A percentile compares a stretch with the other conserved stretches of the same genome.
These are phyloP conservation scores for Elaeis guineensis DNA, from an alignment of 176 grass and related monocot genomes.

Conservation along the genomic window DNA sequence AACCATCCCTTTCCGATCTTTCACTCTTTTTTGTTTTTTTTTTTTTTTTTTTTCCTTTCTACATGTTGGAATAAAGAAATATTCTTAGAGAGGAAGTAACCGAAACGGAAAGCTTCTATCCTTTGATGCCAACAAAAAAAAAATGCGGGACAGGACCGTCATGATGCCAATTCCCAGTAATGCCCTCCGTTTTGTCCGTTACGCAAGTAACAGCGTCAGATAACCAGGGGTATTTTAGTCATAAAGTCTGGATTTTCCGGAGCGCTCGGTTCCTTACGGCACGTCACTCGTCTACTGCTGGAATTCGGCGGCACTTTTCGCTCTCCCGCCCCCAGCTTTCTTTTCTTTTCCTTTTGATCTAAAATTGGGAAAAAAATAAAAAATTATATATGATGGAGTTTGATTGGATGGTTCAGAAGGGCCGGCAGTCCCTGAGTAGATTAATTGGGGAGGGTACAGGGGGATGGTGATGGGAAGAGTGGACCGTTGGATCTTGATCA, in stretches of 20 bases:
- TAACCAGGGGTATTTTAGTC: not conserved
- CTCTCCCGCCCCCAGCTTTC: no score
- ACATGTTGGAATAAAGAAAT: not conserved
- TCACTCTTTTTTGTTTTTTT: not conserved
- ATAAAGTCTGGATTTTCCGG: not conserved
- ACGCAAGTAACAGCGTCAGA: not conserved
- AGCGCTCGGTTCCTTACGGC: not conserved
- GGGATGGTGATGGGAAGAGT: no score
- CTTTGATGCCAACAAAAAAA: not conserved
- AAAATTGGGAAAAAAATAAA: no score
- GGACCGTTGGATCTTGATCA: no score
- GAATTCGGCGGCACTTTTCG: not conserved
- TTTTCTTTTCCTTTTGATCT: no score
- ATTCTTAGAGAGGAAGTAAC: not conserved
- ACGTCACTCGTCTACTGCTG: not conserved
- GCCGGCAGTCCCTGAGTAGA: no score
- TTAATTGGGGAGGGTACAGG: no score
- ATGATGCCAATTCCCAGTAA: not conserved
- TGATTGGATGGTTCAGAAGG: no score
- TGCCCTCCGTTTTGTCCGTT: not conserved
- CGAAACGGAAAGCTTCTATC: slow-evolving; percentile 3
- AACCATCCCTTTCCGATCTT: no score
- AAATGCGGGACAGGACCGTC: not conserved
- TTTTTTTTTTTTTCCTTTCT: not conserved
- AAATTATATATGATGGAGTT: no score